These are phyloP conservation scores for Nasturtium officinale DNA, from an alignment of 345 rosid species.

Conservation along the genomic window DNA sequence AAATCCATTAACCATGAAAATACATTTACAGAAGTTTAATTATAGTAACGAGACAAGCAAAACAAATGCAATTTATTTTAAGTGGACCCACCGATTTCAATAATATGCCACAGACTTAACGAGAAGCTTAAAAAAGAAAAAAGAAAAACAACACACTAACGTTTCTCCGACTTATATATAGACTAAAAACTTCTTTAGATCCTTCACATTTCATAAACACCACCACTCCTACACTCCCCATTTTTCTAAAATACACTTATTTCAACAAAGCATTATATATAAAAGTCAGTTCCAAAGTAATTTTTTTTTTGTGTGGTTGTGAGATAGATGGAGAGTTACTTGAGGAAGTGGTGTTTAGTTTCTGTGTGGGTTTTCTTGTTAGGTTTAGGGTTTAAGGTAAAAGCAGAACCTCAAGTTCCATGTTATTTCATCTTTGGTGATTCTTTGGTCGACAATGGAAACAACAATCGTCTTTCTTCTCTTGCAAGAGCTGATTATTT, in stretches of 20 bases:
- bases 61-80: neutral
- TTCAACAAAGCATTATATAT: neutral
- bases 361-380: constrained; percentile 24
- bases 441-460: constrained; percentile 91
- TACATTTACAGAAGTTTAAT: constrained; percentile 16
- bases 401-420: constrained; percentile 66
- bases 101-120: neutral
- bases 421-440: constrained; percentile 90
- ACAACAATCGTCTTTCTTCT: constrained; percentile 69
- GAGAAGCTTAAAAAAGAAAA: neutral
- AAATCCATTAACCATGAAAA: constrained; percentile 11
- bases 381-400: constrained; percentile 31
- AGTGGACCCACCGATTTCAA: constrained; percentile 25
- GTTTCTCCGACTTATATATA: constrained; percentile 42
- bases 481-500: constrained; percentile 70
- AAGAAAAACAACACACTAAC: constrained; percentile 6
- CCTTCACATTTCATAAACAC: constrained; percentile 35
- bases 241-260: neutral
- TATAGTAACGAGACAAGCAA: constrained; percentile 4
- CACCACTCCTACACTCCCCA: constrained; percentile 23
- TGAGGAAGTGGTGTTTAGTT: constrained; percentile 39
- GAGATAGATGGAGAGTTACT: constrained; percentile 43
- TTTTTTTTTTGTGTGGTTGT: neutral
- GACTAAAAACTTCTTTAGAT: constrained; percentile 32
- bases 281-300: constrained; percentile 7